Conservation (phyloP, 2,329 filamentous ascomycete species). For the Tolypocladium ophioglossoides region DNA sequence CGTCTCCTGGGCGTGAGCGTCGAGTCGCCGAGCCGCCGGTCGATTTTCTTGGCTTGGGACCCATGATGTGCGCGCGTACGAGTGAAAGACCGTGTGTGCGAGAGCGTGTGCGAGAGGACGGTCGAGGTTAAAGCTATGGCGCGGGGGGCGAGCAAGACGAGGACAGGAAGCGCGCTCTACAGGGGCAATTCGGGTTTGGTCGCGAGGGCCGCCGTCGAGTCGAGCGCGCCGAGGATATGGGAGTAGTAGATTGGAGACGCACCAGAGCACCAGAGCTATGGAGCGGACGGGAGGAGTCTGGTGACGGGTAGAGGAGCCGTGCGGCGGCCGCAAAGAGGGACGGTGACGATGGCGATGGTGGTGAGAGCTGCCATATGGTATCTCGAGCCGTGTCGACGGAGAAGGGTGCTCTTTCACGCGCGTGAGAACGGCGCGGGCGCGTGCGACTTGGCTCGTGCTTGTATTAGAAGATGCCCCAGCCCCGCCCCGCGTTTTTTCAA, state of each 20-base stretch:
- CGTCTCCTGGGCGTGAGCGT: slow-evolving; percentile 23
- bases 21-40: slow-evolving; percentile 7
- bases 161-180: no score
- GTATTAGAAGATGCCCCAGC: no score
- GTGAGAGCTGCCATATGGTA: neutral
- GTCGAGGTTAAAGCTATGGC: neutral
- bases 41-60: slow-evolving; percentile 8
- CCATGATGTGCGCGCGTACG: slow-evolving; percentile 7
- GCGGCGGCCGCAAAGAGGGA: neutral
- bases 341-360: neutral
- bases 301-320: neutral
- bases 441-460: neutral
- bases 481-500: neutral
- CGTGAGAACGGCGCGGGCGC: neutral
- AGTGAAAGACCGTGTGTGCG: no score
- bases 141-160: no score
- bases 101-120: neutral
- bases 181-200: neutral
- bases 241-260: neutral
- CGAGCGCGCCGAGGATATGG: neutral
- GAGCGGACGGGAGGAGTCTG: neutral
- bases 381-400: neutral
- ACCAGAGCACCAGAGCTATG: neutral
- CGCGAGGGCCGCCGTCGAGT: neutral
- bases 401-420: neutral